A percentile compares a stretch with the other conserved stretches of the same genome.
Conservation (phyloP, 1,139 yeast species). For the Debaryomycetaceae sp. region DNA sequence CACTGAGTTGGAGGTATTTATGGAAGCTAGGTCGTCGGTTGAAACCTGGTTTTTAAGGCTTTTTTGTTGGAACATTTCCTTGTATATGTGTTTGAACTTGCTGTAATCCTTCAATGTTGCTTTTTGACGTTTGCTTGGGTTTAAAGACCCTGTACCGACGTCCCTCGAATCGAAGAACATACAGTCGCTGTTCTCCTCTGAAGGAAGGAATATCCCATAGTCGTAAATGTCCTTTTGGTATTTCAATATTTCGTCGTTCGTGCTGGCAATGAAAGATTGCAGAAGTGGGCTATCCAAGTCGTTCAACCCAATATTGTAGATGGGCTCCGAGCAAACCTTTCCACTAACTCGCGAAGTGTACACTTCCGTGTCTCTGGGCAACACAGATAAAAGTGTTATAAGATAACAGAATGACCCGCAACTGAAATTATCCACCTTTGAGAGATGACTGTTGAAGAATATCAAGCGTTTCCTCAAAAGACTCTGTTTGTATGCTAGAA, state of each 20-base stretch:
- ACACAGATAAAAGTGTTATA: conserved; percentile 33
- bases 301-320: conserved; percentile 64
- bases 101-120: conserved; percentile 37
- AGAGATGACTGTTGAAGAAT: conserved; percentile 45
- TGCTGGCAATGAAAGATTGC: conserved; percentile 55
- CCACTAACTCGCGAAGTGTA: conserved; percentile 13
- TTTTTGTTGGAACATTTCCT: conserved; percentile 16
- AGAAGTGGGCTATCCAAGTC: conserved; percentile 36
- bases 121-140: conserved; percentile 12
- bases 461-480: conserved; percentile 60
- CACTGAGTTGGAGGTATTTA: conserved; percentile 18
- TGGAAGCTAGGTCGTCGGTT: conserved; percentile 21
- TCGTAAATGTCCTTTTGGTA: conserved; percentile 58
- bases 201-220: conserved; percentile 29
- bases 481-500: conserved; percentile 67
- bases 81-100: conserved; percentile 34
- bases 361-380: conserved; percentile 29
- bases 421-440: conserved; percentile 19
- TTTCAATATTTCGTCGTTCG: conserved; percentile 68
- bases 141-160: conserved; percentile 3
- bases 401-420: conserved; percentile 34
- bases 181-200: conserved; percentile 15
- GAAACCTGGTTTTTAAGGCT: conserved; percentile 8
- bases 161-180: conserved; percentile 10
- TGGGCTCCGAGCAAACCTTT: conserved; percentile 37